Conservation (phyloP, 2,329 filamentous ascomycete species). For the Penicillium sp. region DNA sequence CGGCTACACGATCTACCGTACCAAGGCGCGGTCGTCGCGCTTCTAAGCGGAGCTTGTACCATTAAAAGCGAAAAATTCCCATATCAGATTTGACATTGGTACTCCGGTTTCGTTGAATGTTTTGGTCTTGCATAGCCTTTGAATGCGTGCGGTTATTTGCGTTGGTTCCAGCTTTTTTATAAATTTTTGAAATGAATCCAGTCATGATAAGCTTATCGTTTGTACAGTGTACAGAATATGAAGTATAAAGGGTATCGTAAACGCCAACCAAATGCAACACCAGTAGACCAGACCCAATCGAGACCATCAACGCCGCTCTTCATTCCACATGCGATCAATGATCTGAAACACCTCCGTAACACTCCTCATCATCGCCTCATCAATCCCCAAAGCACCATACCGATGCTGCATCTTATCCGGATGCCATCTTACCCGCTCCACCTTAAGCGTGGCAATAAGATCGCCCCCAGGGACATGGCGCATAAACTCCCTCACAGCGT, state of each 20-base stretch:
- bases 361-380: conserved; percentile 65
- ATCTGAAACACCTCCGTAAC: conserved; percentile 91
- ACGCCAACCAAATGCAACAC: conserved; percentile 7
- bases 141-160: conserved; percentile 7
- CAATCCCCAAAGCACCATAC: conserved; percentile 65
- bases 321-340: conserved; percentile 74
- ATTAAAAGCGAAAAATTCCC: neutral
- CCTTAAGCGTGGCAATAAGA: conserved; percentile 58
- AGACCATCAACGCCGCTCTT: conserved; percentile 42
- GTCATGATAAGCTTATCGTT: conserved; percentile 15
- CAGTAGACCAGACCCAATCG: neutral
- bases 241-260: conserved; percentile 1
- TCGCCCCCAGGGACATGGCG: conserved; percentile 46
- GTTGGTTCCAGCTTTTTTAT: conserved; percentile 8
- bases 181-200: conserved; percentile 21
- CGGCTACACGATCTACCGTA: conserved; percentile 76
- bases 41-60: conserved; percentile 22
- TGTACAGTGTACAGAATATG: neutral
- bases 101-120: conserved; percentile 3
- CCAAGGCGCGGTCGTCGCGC: conserved; percentile 49
- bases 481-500: conserved; percentile 66
- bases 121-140: conserved; percentile 24
- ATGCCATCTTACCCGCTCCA: conserved; percentile 90
- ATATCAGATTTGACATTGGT: neutral
- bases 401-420: conserved; percentile 95